phyloP scores from a whole-genome alignment of 2,329 filamentous ascomycete genomes.

The Xylariales sp. region DNA sequence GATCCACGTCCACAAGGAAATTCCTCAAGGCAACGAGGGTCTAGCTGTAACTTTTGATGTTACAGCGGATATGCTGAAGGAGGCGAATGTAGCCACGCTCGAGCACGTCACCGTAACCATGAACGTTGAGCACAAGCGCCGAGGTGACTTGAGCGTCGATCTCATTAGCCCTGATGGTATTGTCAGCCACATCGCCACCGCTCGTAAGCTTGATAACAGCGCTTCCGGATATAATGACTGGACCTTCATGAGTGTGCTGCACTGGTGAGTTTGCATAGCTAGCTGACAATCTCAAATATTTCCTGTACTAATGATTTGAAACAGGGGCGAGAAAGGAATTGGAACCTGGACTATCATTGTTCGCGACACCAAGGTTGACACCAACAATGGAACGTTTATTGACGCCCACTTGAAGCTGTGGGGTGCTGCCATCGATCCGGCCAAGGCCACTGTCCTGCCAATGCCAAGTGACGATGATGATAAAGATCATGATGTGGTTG shows the following conservation, averaged over 20 bases:
- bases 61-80: conserved; percentile 72
- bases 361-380: conserved; percentile 78
- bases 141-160: conserved; percentile 91
- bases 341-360: conserved; percentile 91
- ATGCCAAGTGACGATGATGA: conserved; percentile 82
- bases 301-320: background rate
- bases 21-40: conserved; percentile 81
- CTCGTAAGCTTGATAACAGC: conserved; percentile 65
- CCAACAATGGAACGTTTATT: conserved; percentile 70
- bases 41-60: conserved; percentile 78
- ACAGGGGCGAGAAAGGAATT: conserved; percentile 78
- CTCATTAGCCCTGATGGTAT: conserved; percentile 79
- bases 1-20: conserved; percentile 80
- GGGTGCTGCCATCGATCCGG: conserved; percentile 79
- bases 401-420: conserved; percentile 95
- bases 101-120: conserved; percentile 98
- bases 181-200: conserved; percentile 76
- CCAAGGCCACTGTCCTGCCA: conserved; percentile 69
- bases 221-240: conserved; percentile 79
- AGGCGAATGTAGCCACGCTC: conserved; percentile 78
- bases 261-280: conserved; percentile 76
- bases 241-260: conserved; percentile 98
- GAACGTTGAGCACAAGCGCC: conserved; percentile 84
- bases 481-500: conserved; percentile 67
- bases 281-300: background rate